Percentiles rank a stretch among this genome's conserved stretches.
Conservation (phyloP, 2,329 filamentous ascomycete genomes). For the Colletotrichum cordylinicola region DNA sequence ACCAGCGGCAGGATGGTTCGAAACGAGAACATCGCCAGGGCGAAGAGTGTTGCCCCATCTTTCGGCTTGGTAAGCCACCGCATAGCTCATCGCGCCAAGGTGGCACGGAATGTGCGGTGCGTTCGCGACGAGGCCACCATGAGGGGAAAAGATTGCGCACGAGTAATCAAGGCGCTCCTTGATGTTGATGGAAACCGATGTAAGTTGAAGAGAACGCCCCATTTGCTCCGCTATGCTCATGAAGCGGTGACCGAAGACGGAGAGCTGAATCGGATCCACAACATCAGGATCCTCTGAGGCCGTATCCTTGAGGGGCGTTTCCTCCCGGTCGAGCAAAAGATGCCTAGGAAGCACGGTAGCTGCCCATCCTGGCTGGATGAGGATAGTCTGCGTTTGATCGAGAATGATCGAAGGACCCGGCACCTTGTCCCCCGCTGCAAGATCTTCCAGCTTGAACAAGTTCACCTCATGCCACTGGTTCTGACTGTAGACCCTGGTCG, state of each 20-base stretch:
- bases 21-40: conserved; percentile 43
- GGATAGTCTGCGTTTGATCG: background rate
- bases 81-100: conserved; percentile 46
- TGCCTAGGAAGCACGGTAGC: background rate
- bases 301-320: background rate
- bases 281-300: conserved; percentile 22
- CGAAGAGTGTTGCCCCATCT: conserved; percentile 35
- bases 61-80: conserved; percentile 42
- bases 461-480: background rate
- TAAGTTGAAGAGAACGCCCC: conserved; percentile 61
- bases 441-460: background rate
- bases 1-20: conserved; percentile 44
- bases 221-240: conserved; percentile 67
- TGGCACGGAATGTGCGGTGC: conserved; percentile 47
- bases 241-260: conserved; percentile 61
- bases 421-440: background rate
- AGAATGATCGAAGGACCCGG: background rate
- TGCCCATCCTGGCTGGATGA: background rate
- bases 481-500: background rate
- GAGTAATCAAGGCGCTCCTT: conserved; percentile 49
- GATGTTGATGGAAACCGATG: conserved; percentile 57
- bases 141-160: conserved; percentile 47
- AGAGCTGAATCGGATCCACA: conserved; percentile 56
- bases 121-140: conserved; percentile 44
- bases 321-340: background rate